phyloP scores from a whole-genome alignment of 2,329 filamentous ascomycete species.

The Aspergillus aculeatus region DNA sequence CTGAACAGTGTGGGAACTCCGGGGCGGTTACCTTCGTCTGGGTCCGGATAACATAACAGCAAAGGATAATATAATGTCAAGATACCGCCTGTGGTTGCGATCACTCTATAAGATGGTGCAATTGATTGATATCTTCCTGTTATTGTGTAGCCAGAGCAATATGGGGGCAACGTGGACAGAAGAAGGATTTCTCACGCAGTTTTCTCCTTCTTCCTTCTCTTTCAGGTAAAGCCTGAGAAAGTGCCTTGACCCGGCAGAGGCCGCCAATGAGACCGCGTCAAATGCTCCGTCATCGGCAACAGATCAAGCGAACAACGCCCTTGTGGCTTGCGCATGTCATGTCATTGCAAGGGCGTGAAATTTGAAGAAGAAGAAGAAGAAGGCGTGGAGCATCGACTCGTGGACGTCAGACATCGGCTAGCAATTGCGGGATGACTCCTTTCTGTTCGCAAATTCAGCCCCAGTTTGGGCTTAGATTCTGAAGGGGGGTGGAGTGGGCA shows the following conservation, averaged over 20 bases:
- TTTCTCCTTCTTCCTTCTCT: background rate
- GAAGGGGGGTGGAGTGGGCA: background rate
- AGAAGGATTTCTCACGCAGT: too few relatives aligned
- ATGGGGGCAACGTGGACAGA: background rate
- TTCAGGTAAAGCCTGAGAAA: background rate
- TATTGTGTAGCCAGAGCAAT: background rate
- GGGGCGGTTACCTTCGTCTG: slow-evolving; percentile 3
- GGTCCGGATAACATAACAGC: background rate
- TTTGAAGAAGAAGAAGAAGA: background rate
- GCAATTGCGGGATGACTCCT: background rate
- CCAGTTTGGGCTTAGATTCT: background rate
- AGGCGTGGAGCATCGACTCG: background rate
- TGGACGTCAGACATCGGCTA: background rate
- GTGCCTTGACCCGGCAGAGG: background rate
- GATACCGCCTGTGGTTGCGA: background rate
- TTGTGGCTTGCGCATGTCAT: background rate
- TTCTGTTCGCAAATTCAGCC: background rate
- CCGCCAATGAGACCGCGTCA: background rate
- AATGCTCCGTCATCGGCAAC: background rate
- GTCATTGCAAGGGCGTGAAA: background rate
- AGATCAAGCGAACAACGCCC: background rate
- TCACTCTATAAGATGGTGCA: background rate
- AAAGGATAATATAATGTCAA: background rate
- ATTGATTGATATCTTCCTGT: background rate
- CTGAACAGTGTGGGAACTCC: background rate